Base-by-base conservation (phyloP, 768 basidiomycete species). In the Psilocybe tampanensis region DNA sequence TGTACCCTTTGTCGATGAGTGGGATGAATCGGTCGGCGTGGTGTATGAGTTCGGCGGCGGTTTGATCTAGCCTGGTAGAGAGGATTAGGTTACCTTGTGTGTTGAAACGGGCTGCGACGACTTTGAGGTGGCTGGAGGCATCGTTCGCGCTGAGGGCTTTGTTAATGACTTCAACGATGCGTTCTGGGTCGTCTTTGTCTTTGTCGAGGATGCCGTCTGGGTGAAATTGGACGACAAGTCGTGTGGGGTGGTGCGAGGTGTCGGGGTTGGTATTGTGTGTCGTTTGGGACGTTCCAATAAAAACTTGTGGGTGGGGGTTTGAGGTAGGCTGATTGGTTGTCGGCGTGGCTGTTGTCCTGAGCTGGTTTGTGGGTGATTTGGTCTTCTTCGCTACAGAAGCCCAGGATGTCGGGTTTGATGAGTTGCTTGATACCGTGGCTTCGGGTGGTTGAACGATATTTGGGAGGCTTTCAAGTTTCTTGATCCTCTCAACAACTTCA, bases 51-150 rank as follows among this genome's bases (percentile, higher is more conserved):
- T 66, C 64, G 8, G 55, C 51, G 0, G 64, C 64, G 0, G 49
- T 59, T 23, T 67, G 66, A 24, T 67, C 66, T 36, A 54, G 39
- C 4, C 56, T 24, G 13, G 57, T 60, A 34, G 60, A 58, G 17
- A 67, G 17, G 22, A 64, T 56, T 0, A 67, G 47, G 43, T 67
- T 64, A 22, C 57, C 56, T 18, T 56, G 56, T 23, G 32, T 19
- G 43, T 59, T 67, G 58, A 56, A 62, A 2, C 47, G 51, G 12
- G 60, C 66, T 8, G 64, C 61, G 0, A 63, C 64, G 1, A 63
- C 52, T 18, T 52, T 44, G 13, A 67, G 44, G 44, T 65, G 60
- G 11, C 44, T 51, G 13, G 57, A 45, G 2, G 50, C 49, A 9
- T 44, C 19, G 15, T 45, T 36, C 12, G 3, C 15, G 4, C 32